Base-by-base conservation (phyloP, 192 early-diverging fungal genomes). In the Rhizoclosmatium sp. region DNA sequence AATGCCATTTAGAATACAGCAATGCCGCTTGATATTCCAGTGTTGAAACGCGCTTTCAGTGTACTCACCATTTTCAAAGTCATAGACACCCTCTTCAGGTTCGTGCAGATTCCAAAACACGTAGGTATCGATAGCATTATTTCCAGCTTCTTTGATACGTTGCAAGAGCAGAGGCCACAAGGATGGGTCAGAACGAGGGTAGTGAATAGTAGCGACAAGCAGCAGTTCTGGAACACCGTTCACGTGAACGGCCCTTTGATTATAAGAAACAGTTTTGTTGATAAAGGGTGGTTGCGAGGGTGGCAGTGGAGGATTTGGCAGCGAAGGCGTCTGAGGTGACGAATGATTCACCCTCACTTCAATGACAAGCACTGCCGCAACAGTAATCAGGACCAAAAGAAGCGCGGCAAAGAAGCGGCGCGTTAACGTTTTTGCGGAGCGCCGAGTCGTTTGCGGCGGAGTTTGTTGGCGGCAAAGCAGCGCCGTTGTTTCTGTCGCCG, bases 81-180 rank as follows among this genome's bases (percentile, higher is more conserved):
- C 89, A 69, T 86, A 89, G 2, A 76, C 19, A 59, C 90, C 87
- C 69, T 87, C 71, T 19, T 78, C 70, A 3, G 65, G 73, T 78
- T 92, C 91, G 69, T 92, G 90, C 46, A 89, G 81, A 82, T 90
- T 90, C 91, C 91, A 92, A 69, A 91, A 91, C 41, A 92, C 90
- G 56, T 90, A 90, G 3, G 90, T 91, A 67, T 91, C 90, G 78
- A 92, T 88, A 48, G 85, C 84, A 76, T 90, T 90, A 66, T 90
- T 79, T 19, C 90, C 90, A 19, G 79, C 84, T n/a, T 58, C 71
- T 62, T 89, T 89, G 69, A 85, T 85, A 67, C 83, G 82, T 39
- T 82, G 75, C 79, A 92, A 80, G 23, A 90, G 73, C 48, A 77
- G 75, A 45, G 86, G 87, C 89, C 91, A 92, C 85, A 88, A 85